Evolutionary conservation across 169 alveolate species (phyloP), one percentile per base, ranked within the genome.

Genomic region (Plasmodium vivax): DNA sequence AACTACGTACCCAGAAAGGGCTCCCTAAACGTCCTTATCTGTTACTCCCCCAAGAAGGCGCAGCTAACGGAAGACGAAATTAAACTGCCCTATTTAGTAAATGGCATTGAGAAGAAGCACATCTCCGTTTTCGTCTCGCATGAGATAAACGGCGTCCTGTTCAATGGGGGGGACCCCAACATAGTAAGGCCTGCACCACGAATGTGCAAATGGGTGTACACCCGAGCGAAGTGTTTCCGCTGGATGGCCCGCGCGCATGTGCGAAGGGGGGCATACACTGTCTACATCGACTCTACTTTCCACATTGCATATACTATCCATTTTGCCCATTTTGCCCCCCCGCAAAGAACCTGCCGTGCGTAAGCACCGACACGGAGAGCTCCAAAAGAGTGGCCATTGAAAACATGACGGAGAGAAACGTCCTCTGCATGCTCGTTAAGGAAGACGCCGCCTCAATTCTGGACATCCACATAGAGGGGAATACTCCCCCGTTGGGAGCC

Each of bases 281-380:
- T 10, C n/a, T 54, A 47, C 16, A 30, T 45, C 27, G 27, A 23
- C 27, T 23, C 0, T 23, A 23, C 27, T 23, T 0, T 23, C 0
- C 27, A 62, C 41, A 16, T 51, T 36, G 27, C 3, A 16, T 54
- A 47, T 5, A 30, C 47, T 16, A 14, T 6, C 23, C 19, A 47
- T 27, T 16, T 27, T 82, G 38, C 10, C 45, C 9, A 27, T 30
- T 23, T 30, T 85, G 82, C 34, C 38, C 2, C 47, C 10, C 38
- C 34, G 36, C 27, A 43, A 38, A 90, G 94, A 90, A 90, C 73
- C 73, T 90, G 80, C 94, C 85, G 23, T 68, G 83, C 51, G 91
- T 90, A 68, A 80, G 94, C 38, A 79, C 83, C 90, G 94, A 80
- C n/a, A 90, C 94, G 38, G 90, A 90, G 47, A 90, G 94, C 34